These are phyloP conservation scores for Nemania sp. DNA, from an alignment of 2,329 filamentous ascomycete genomes.

Conservation along the genomic window DNA sequence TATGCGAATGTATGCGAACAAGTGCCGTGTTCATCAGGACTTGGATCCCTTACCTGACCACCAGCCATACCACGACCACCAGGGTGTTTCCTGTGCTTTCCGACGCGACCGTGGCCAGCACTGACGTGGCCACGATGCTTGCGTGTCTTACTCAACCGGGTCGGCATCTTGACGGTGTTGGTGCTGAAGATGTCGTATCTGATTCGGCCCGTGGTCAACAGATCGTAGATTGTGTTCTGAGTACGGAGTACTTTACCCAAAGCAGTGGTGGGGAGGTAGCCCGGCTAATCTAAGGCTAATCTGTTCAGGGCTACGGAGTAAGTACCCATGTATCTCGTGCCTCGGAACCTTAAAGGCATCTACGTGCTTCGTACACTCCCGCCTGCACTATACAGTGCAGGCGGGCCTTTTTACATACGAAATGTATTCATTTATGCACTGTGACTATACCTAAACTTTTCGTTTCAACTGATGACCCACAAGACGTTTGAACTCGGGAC, in stretches of 20 bases:
- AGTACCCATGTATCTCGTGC: neutral
- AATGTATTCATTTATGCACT: too few relatives aligned
- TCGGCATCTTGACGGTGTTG: conserved; percentile 28
- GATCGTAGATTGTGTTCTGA: conserved; percentile 20
- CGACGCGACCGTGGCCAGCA: conserved; percentile 96
- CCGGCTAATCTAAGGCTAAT: conserved; percentile 31
- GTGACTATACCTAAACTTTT: too few relatives aligned
- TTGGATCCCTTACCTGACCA: conserved; percentile 21
- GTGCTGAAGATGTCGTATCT: conserved; percentile 15
- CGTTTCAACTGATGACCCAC: too few relatives aligned
- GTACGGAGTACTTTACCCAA: neutral
- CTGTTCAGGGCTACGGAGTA: conserved; percentile 1
- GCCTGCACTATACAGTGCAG: too few relatives aligned
- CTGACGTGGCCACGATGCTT: conserved; percentile 87
- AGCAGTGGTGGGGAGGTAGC: conserved; percentile 15
- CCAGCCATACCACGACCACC: conserved; percentile 80
- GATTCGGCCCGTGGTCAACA: conserved; percentile 22
- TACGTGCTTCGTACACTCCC: too few relatives aligned
- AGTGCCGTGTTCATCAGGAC: neutral
- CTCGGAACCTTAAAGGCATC: too few relatives aligned
- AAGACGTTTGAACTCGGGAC: too few relatives aligned
- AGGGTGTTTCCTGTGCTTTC: conserved; percentile 95
- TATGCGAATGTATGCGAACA: too few relatives aligned
- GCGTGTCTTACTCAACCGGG: conserved; percentile 30
- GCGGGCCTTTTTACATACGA: too few relatives aligned